phyloP scores from a whole-genome alignment of 768 basidiomycete species.

The Zangia roseola region DNA sequence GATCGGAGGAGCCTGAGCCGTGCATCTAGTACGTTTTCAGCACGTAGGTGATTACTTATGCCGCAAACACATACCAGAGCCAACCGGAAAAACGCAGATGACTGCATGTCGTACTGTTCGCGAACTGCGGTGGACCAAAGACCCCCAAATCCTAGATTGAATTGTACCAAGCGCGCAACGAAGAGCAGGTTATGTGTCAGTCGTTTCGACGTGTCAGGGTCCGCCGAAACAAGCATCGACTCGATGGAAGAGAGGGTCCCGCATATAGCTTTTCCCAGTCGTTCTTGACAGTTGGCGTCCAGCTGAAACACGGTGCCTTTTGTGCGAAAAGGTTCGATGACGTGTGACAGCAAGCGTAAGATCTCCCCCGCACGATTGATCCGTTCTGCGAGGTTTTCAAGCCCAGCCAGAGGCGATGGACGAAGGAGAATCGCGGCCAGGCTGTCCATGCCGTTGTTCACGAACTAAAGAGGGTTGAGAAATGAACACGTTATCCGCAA shows the following conservation, averaged over 20 bases:
- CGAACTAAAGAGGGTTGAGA: constrained; percentile 45
- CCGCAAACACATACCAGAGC: constrained; percentile 44
- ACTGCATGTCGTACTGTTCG: constrained; percentile 44
- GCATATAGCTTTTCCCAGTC: constrained; percentile 50
- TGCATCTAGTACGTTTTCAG: constrained; percentile 42
- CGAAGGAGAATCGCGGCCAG: constrained; percentile 55
- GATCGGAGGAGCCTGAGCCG: constrained; percentile 45
- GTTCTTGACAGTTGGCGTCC: constrained; percentile 47
- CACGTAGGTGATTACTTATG: neutral
- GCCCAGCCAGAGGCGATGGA: constrained; percentile 23
- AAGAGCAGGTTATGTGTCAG: constrained; percentile 49
- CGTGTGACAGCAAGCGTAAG: constrained; percentile 64
- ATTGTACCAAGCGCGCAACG: constrained; percentile 68
- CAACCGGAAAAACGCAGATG: constrained; percentile 45
- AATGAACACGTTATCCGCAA: neutral
- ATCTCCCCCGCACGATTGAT: constrained; percentile 63
- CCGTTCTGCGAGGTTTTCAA: constrained; percentile 36
- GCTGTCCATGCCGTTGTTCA: constrained; percentile 70
- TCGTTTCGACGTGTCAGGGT: constrained; percentile 22
- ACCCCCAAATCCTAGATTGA: constrained; percentile 63
- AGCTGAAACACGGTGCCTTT: constrained; percentile 51
- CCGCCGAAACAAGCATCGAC: constrained; percentile 29
- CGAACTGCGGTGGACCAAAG: constrained; percentile 54
- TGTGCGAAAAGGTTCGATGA: constrained; percentile 62
- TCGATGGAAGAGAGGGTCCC: constrained; percentile 45